Percentiles rank a stretch among this genome's conserved stretches.
phyloP scores from a whole-genome alignment of 257 asterid genomes.

The Anisodus acutangulus region DNA sequence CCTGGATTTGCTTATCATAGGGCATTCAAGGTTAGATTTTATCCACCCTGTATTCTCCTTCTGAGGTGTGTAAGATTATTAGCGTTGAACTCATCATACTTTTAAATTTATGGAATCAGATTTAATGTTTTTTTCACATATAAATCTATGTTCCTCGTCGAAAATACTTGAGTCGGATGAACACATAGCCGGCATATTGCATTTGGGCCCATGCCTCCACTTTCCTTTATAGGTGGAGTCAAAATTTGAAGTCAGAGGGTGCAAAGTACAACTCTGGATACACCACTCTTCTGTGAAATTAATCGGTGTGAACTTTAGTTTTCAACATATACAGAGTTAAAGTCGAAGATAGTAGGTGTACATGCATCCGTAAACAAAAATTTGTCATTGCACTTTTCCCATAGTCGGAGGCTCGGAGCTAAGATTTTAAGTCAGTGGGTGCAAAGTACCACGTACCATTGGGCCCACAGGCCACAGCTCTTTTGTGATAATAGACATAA shows the following conservation, averaged over 20 bases:
- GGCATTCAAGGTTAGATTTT: constrained; percentile 34
- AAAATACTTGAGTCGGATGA: background rate
- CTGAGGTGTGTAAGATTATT: background rate
- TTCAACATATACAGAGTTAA: no score
- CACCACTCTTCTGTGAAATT: background rate
- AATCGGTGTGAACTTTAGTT: background rate
- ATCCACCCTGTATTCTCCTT: no score
- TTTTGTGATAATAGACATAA: no score
- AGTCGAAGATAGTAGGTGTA: no score
- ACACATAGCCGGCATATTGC: background rate
- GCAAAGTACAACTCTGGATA: background rate
- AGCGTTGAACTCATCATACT: background rate
- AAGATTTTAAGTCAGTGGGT: no score
- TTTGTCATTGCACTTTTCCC: no score
- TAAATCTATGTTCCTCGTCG: background rate
- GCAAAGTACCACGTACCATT: no score
- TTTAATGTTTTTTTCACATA: background rate
- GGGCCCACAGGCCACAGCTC: no score
- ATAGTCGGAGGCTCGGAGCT: no score
- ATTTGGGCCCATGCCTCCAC: background rate
- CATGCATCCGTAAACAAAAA: no score
- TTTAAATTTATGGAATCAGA: background rate
- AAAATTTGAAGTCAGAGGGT: no score
- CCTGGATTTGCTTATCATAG: constrained; percentile 37
- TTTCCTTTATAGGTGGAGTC: background rate